Percentiles rank a stretch among this genome's conserved stretches.
These are phyloP conservation scores for Saccharomyces hybrid DNA, from an alignment of 1,139 yeast genomes.

Conservation along the genomic window DNA sequence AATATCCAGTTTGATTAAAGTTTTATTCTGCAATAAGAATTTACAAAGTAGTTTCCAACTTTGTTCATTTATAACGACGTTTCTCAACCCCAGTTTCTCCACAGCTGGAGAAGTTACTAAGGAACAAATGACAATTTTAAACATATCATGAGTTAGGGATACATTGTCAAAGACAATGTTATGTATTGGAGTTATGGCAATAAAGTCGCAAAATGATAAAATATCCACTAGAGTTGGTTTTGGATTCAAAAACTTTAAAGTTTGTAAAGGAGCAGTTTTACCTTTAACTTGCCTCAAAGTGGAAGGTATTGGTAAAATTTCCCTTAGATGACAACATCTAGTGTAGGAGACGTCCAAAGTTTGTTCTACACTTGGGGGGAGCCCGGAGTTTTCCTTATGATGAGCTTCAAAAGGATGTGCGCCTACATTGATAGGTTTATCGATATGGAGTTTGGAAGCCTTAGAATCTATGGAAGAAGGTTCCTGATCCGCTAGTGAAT, in stretches of 20 bases:
- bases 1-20: constrained; percentile 65
- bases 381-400: not conserved
- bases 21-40: constrained; percentile 51
- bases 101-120: constrained; percentile 49
- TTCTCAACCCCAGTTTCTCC: constrained; percentile 68
- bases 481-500: constrained; percentile 12
- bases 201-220: constrained; percentile 79
- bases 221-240: constrained; percentile 87
- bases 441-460: constrained; percentile 39
- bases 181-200: constrained; percentile 75
- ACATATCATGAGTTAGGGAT: constrained; percentile 71
- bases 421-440: constrained; percentile 62
- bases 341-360: constrained; percentile 64
- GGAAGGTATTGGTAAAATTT: constrained; percentile 69
- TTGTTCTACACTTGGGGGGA: constrained; percentile 28
- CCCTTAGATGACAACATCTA: constrained; percentile 67
- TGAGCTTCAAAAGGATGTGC: constrained; percentile 45
- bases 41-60: constrained; percentile 77
- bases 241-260: constrained; percentile 75
- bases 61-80: constrained; percentile 60
- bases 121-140: constrained; percentile 59
- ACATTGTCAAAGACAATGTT: constrained; percentile 80
- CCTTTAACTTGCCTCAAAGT: constrained; percentile 69
- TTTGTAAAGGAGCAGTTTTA: constrained; percentile 66
- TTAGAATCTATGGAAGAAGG: constrained; percentile 19